A percentile compares a stretch with the other conserved stretches of the same genome.
These are phyloP conservation scores for Chloranthus sessilifolius DNA, from an alignment of 164 flowering plant species.

Conservation along the genomic window DNA sequence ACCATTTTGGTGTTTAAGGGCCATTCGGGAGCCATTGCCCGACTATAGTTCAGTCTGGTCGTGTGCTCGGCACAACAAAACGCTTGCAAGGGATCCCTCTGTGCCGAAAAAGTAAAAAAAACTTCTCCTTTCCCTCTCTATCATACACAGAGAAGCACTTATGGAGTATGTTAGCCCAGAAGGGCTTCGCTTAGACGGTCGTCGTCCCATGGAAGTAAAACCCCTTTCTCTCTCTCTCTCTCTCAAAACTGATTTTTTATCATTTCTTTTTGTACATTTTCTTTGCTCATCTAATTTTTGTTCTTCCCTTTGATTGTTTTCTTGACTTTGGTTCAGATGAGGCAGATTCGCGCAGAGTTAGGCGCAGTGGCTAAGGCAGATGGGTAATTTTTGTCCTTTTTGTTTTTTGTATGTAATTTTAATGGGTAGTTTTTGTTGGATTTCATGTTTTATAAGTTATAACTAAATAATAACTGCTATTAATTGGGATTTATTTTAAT, in stretches of 20 bases:
- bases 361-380: slow-evolving; percentile 86
- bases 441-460: too few species aligned
- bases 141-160: too few species aligned
- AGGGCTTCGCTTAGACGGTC: slow-evolving; percentile 93
- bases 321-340: slow-evolving; percentile 44
- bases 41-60: too few species aligned
- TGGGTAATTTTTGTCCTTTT: slow-evolving; percentile 41
- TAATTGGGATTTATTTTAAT: too few species aligned
- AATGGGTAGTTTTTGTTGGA: too few species aligned
- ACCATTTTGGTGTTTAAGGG: too few species aligned
- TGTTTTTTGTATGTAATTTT: too few species aligned
- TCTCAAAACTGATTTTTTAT: not conserved
- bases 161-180: slow-evolving; percentile 92
- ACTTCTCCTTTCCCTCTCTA: not conserved
- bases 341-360: slow-evolving; percentile 77
- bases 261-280: not conserved
- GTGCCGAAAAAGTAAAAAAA: too few species aligned
- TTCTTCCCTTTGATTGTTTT: not conserved
- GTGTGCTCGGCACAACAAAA: too few species aligned
- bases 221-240: slow-evolving; percentile 12
- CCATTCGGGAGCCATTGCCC: too few species aligned
- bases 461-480: too few species aligned
- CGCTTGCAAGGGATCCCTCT: too few species aligned
- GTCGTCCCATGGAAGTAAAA: slow-evolving; percentile 84
- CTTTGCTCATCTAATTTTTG: not conserved